Evolutionary conservation across 1,284 basidiomycete species (phyloP).

Genomic region (Naganishia sp.): DNA sequence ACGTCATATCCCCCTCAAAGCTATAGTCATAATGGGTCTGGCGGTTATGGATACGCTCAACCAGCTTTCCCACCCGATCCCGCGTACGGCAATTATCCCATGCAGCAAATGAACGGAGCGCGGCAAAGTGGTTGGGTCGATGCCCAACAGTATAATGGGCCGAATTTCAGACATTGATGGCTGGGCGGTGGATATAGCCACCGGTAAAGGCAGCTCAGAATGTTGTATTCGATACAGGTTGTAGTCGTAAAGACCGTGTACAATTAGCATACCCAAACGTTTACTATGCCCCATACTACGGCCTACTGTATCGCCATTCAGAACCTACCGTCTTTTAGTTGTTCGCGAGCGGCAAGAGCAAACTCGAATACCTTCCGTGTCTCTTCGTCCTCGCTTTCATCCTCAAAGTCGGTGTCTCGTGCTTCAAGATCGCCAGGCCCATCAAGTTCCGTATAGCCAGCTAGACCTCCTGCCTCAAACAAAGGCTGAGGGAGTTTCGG

Average conservation of each 20-base stretch:
- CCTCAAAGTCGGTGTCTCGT: not conserved
- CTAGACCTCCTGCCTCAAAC: no score
- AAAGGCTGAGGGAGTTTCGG: no score
- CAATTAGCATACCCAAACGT: not conserved
- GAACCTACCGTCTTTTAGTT: conserved; percentile 25
- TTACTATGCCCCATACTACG: not conserved
- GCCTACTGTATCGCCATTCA: not conserved
- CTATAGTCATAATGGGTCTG: conserved; percentile 18
- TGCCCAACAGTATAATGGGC: conserved; percentile 46
- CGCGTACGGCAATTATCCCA: conserved; percentile 2
- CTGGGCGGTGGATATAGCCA: not conserved
- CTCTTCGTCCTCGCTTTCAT: conserved; percentile 31
- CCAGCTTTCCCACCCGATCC: conserved; percentile 12
- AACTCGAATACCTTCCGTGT: conserved; percentile 24
- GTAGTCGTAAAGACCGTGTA: conserved; percentile 3
- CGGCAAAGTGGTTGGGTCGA: conserved; percentile 42
- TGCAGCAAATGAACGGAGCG: conserved; percentile 14
- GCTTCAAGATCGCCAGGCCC: no score
- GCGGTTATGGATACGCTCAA: conserved; percentile 16
- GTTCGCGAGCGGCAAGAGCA: conserved; percentile 27
- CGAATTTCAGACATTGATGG: conserved; percentile 36
- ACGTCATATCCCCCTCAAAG: conserved; percentile 15
- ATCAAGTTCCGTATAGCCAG: no score
- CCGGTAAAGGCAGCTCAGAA: not conserved
- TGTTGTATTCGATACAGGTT: not conserved